Evolutionary conservation across 169 alveolate species (phyloP).

Genomic region (Cryptosporidium tyzzeri): DNA sequence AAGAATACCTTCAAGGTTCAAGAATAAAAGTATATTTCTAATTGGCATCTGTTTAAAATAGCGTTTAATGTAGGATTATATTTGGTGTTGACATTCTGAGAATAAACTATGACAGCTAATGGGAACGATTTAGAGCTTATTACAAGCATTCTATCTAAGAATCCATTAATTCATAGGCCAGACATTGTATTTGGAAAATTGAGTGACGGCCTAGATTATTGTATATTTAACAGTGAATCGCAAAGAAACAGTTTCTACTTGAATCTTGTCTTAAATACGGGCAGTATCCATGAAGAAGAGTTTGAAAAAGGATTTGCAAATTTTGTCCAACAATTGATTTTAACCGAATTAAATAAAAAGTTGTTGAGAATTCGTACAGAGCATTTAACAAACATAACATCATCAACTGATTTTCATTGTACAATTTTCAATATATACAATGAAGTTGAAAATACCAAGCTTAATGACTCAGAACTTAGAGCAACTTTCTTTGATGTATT

Average conservation of each 20-base stretch:
- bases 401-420: constrained; percentile 68
- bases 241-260: constrained; percentile 15
- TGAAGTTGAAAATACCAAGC: not conserved
- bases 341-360: constrained; percentile 36
- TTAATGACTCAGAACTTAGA: constrained; percentile 22
- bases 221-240: constrained; percentile 53
- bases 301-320: constrained; percentile 66
- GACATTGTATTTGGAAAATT: constrained; percentile 59
- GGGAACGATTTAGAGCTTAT: constrained; percentile 29
- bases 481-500: constrained; percentile 39
- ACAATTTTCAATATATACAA: constrained; percentile 38
- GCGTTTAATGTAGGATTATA: not conserved
- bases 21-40: not conserved
- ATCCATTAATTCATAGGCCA: constrained; percentile 62
- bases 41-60: not conserved
- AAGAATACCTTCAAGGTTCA: not conserved
- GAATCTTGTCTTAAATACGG: constrained; percentile 34
- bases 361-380: constrained; percentile 4
- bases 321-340: constrained; percentile 36
- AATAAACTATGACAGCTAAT: constrained; percentile 6
- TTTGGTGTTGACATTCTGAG: not conserved
- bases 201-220: constrained; percentile 58
- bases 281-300: constrained; percentile 69
- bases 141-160: constrained; percentile 21
- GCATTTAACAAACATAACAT: constrained; percentile 14